Conservation (phyloP, 2,329 filamentous ascomycete species). For the Lachnellula suecica region DNA sequence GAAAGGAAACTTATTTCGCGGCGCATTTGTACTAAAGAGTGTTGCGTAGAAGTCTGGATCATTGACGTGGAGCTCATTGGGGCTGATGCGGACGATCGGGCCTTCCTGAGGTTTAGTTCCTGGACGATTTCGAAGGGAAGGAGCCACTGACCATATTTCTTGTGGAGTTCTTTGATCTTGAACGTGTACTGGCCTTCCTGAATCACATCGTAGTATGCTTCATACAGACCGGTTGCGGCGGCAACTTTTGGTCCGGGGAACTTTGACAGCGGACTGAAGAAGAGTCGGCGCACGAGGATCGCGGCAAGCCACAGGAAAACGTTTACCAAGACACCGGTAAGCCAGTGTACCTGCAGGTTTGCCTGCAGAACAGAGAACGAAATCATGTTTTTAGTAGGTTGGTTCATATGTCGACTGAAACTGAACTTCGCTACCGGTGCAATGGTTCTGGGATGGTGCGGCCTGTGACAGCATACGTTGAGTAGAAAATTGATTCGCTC, state of each 20-base stretch:
- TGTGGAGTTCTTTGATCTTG: constrained; percentile 16
- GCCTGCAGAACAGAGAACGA: background rate
- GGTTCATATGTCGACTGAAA: background rate
- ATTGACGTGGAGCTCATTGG: constrained; percentile 9
- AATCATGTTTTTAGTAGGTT: background rate
- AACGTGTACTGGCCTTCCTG: constrained; percentile 18
- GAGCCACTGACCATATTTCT: constrained; percentile 15
- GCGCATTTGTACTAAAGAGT: constrained; percentile 1
- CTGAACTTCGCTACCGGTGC: background rate
- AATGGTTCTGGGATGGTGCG: background rate
- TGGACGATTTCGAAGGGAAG: background rate
- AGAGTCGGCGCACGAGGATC: constrained; percentile 6
- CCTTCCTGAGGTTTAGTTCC: background rate
- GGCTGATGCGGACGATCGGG: constrained; percentile 10
- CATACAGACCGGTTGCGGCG: constrained; percentile 27
- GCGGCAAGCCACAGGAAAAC: background rate
- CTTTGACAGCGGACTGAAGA: constrained; percentile 6
- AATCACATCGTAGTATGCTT: constrained; percentile 24
- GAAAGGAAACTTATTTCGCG: constrained; percentile 6
- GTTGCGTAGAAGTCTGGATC: constrained; percentile 7
- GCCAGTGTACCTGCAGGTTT: constrained; percentile 3
- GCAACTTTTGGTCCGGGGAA: constrained; percentile 34
- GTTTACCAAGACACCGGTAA: background rate
- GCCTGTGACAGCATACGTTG: background rate
- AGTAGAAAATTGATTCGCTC: background rate